Conservation (phyloP, 768 basidiomycete genomes). For the Pleurotus tuoliensis region DNA sequence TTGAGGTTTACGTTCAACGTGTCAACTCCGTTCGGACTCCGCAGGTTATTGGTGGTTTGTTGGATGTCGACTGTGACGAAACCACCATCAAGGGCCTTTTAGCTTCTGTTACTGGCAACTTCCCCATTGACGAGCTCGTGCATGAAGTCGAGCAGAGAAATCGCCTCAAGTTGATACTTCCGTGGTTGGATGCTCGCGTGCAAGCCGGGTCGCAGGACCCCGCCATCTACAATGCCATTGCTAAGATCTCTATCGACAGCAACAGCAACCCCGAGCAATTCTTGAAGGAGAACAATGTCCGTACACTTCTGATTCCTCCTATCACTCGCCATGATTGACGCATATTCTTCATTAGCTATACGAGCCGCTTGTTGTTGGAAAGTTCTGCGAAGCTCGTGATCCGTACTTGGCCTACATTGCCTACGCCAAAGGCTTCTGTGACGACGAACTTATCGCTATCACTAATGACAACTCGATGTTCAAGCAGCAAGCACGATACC, state of each 20-base stretch:
- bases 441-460: conserved; percentile 93
- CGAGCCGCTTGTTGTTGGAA: conserved; percentile 95
- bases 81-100: conserved; percentile 91
- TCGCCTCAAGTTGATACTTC: conserved; percentile 92
- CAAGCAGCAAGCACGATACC: conserved; percentile 98
- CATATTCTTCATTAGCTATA: conserved; percentile 57
- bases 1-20: conserved; percentile 99
- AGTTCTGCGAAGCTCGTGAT: conserved; percentile 98
- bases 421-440: conserved; percentile 98
- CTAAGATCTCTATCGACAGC: conserved; percentile 98
- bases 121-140: conserved; percentile 97
- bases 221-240: conserved; percentile 93
- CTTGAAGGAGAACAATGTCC: conserved; percentile 96
- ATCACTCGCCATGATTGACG: not conserved
- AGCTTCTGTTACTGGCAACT: conserved; percentile 91
- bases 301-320: conserved; percentile 25
- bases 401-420: conserved; percentile 99
- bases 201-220: conserved; percentile 93
- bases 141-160: conserved; percentile 97
- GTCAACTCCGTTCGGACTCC: conserved; percentile 97
- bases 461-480: conserved; percentile 99
- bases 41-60: conserved; percentile 92
- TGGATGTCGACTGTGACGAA: conserved; percentile 99
- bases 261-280: conserved; percentile 98
- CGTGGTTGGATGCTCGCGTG: conserved; percentile 94